Base-by-base conservation (phyloP, 129 eudicot genomes). In the Helichrysum umbraculigerum region DNA sequence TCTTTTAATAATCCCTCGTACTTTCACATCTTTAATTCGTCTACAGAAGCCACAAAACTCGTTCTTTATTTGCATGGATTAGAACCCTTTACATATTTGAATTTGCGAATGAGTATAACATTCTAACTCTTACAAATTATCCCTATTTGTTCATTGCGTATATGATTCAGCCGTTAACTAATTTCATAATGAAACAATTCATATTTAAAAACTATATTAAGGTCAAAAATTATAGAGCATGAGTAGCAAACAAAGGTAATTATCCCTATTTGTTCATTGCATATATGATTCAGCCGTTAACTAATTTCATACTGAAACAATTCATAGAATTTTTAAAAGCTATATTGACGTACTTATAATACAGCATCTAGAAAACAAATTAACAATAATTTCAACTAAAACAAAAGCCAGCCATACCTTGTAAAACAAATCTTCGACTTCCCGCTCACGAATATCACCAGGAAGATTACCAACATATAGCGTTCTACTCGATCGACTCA, bases 391-490 rank as follows among this genome's bases (percentile, higher is more conserved):
- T 10, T 32, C 0, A 15, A 3, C 6, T 9, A 10, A 33, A 72
- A 64, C 4, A 21, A 61, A 78, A 78, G 14, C 19, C 66, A 32
- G 4, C 29, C 28, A 14, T 47, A 92, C 98, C 98, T 92, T 92
- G 87, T 86, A 89, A 78, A 92, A 92, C 81, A 92, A 63, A 86
- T 92, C 98, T 70, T 92, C 96, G 28, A 92, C 93, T 79, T 92
- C 98, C n/a, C 91, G 89, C 90, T 92, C 96, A 10, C 98, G 98
- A 78, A 89, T 86, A 74, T 92, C 98, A 6, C 98, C 98, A 11
- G 98, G 98, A 66, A 92, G 98, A 80, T 92, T 92, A 14, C 98
- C 98, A 29, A 92, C 98, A 66, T 89, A 92, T 3, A 92, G 77
- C 47, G 93, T 92, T 39, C 91, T 80, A 81, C 88, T 81, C 19